phyloP scores from a whole-genome alignment of 2,329 filamentous ascomycete genomes.

The Fusarium redolens region DNA sequence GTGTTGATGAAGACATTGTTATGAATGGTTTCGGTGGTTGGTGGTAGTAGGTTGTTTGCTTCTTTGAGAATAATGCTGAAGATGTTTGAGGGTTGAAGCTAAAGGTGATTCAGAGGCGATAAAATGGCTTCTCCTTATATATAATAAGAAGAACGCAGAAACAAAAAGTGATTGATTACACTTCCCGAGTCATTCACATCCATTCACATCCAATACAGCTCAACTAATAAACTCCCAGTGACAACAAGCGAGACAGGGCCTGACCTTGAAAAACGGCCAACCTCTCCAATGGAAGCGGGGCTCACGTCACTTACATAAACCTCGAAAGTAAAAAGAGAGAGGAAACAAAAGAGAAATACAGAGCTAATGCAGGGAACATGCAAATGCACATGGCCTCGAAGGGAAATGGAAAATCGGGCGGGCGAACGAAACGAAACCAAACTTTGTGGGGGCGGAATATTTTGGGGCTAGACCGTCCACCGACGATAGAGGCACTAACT shows the following conservation, averaged over 20 bases:
- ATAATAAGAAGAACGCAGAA: not conserved
- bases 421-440: not conserved
- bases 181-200: not conserved
- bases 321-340: not conserved
- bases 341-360: not conserved
- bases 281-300: slow-evolving; percentile 18
- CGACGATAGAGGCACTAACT: not conserved
- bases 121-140: not conserved
- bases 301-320: slow-evolving; percentile 13
- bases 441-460: slow-evolving; percentile 7
- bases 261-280: slow-evolving; percentile 1
- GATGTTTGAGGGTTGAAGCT: not conserved
- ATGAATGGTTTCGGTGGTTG: not conserved
- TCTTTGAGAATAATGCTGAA: not conserved
- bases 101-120: not conserved
- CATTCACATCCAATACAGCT: not conserved
- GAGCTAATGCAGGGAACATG: slow-evolving; percentile 24
- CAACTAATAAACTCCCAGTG: slow-evolving; percentile 6
- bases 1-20: slow-evolving; percentile 33
- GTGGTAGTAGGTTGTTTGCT: not conserved
- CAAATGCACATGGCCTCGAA: slow-evolving; percentile 28
- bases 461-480: not conserved
- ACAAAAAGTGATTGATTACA: not conserved
- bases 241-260: not conserved
- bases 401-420: slow-evolving; percentile 19